phyloP scores from a whole-genome alignment of 2,329 filamentous ascomycete genomes.

The Tolypocladium tundrense region DNA sequence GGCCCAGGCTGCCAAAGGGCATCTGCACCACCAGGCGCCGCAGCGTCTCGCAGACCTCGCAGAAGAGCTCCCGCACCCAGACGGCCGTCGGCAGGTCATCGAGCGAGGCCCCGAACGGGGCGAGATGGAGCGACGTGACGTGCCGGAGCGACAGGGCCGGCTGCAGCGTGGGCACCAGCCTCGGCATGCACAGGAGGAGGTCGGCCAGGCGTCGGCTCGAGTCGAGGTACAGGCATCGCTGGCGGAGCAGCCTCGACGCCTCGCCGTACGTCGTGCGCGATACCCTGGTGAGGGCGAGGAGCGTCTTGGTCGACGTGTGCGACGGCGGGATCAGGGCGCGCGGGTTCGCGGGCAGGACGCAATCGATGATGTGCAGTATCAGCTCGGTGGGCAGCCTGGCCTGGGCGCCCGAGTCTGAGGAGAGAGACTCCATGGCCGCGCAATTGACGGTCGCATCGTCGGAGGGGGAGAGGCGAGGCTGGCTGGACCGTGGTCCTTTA shows the following conservation, averaged over 20 bases:
- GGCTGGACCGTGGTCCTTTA: not conserved
- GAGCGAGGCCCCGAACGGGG: slow-evolving; percentile 23
- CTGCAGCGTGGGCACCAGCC: slow-evolving; percentile 17
- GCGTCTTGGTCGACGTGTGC: slow-evolving; percentile 29
- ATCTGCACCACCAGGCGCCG: slow-evolving; percentile 36
- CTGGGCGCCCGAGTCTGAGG: not conserved
- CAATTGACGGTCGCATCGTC: slow-evolving; percentile 3
- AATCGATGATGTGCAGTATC: slow-evolving; percentile 23
- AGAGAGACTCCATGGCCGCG: slow-evolving; percentile 6
- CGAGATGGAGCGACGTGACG: slow-evolving; percentile 30
- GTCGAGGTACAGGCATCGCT: slow-evolving; percentile 34
- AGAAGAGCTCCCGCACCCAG: slow-evolving; percentile 32
- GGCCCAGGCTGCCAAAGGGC: slow-evolving; percentile 32
- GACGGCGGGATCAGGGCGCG: slow-evolving; percentile 22
- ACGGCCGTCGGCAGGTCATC: slow-evolving; percentile 28
- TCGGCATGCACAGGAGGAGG: slow-evolving; percentile 23
- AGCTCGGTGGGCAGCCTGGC: slow-evolving; percentile 22
- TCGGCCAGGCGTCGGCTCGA: slow-evolving; percentile 22
- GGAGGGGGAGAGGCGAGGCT: not conserved
- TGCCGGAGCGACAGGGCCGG: slow-evolving; percentile 17
- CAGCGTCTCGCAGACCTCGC: slow-evolving; percentile 27
- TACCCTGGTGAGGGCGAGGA: slow-evolving; percentile 32
- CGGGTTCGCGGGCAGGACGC: slow-evolving; percentile 20
- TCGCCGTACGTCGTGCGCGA: slow-evolving; percentile 29
- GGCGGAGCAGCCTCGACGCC: slow-evolving; percentile 31